phyloP scores from a whole-genome alignment of 495 filamentous ascomycete species.

The Pseudevernia furfuracea region DNA sequence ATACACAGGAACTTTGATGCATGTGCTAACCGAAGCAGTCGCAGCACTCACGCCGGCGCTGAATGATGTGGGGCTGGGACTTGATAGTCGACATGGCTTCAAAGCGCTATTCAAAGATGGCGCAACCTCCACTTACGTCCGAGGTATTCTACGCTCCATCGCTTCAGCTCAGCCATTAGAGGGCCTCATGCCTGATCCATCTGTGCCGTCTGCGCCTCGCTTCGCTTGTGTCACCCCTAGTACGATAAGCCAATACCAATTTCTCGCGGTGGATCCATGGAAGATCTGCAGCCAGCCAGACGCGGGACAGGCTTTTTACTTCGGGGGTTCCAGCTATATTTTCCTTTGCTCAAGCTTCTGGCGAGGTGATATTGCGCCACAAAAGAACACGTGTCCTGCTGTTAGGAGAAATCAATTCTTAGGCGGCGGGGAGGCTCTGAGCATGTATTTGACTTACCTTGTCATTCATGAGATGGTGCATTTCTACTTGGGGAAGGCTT shows the following conservation, averaged over 20 bases:
- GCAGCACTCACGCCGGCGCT: background rate
- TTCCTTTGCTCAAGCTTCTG: constrained; percentile 14
- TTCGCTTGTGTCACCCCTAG: constrained; percentile 14
- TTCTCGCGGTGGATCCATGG: background rate
- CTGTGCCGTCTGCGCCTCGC: background rate
- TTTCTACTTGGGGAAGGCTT: constrained; percentile 15
- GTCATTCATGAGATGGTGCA: constrained; percentile 25
- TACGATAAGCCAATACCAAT: constrained; percentile 3
- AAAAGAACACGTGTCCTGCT: background rate
- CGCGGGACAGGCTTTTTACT: background rate
- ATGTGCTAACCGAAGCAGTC: background rate
- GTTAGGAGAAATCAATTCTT: constrained; percentile 10
- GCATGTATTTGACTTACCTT: constrained; percentile 13
- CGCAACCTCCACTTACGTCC: background rate
- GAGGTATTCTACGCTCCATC: background rate
- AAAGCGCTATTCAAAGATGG: constrained; percentile 4
- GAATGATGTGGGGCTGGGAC: background rate
- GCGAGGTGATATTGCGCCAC: background rate
- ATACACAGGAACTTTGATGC: background rate
- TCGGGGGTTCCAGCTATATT: constrained; percentile 10
- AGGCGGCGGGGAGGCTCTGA: background rate
- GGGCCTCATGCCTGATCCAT: background rate
- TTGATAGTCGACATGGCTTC: constrained; percentile 1
- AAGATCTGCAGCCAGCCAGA: background rate
- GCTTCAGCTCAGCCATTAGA: background rate